Conservation (phyloP, 2,329 filamentous ascomycete species). For the Pseudonectria buxi region DNA sequence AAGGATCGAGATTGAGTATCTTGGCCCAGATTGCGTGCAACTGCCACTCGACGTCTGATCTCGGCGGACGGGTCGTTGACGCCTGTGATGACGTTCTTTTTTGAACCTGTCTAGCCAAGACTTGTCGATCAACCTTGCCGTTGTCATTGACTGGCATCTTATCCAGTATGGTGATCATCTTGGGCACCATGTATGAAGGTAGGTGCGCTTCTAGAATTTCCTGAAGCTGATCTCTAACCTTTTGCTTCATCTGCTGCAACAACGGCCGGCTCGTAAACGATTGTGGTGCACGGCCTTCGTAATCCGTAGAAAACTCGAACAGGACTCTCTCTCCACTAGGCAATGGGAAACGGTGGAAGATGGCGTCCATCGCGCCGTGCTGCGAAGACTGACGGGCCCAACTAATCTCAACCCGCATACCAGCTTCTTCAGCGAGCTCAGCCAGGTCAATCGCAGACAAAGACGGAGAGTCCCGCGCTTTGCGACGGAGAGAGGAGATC, state of each 20-base stretch:
- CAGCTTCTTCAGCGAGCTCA: slow-evolving; percentile 22
- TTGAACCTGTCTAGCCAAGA: neutral
- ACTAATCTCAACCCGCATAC: slow-evolving; percentile 38
- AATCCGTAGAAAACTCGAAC: slow-evolving; percentile 10
- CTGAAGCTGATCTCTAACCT: slow-evolving; percentile 2
- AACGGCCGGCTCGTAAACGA: slow-evolving; percentile 7
- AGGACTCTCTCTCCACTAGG: neutral
- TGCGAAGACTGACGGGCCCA: slow-evolving; percentile 32
- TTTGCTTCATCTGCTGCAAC: neutral
- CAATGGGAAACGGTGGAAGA: slow-evolving; percentile 28
- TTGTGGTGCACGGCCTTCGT: neutral
- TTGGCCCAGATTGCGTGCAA: slow-evolving; percentile 32
- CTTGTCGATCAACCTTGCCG: slow-evolving; percentile 10
- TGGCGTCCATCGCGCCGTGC: slow-evolving; percentile 13
- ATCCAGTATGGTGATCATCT: slow-evolving; percentile 4
- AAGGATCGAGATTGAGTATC: slow-evolving; percentile 26
- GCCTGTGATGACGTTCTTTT: neutral
- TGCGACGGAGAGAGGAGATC: neutral
- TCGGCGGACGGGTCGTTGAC: slow-evolving; percentile 1
- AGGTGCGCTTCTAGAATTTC: slow-evolving; percentile 4
- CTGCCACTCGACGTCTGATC: slow-evolving; percentile 8
- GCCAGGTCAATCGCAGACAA: slow-evolving; percentile 11
- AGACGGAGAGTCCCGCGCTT: neutral
- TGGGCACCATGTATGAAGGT: slow-evolving; percentile 11
- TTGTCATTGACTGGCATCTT: slow-evolving; percentile 8